phyloP scores from a whole-genome alignment of 768 basidiomycete species.

The Podaxis mareebaensis region DNA sequence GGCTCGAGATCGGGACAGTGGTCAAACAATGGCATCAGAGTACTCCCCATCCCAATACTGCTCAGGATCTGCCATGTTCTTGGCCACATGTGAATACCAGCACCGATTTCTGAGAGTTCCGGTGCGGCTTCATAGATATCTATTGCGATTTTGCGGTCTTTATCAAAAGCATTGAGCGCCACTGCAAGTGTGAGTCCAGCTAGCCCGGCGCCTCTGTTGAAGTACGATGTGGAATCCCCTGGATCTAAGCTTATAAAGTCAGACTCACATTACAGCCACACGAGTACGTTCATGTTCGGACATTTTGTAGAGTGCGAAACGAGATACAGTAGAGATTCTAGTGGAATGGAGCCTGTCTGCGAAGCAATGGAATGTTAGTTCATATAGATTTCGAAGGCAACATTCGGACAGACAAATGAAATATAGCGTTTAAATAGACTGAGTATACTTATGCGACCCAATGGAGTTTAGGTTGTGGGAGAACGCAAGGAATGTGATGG shows the following conservation, averaged over 20 bases:
- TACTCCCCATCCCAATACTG: constrained; percentile 14
- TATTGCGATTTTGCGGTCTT: constrained; percentile 27
- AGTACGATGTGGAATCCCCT: constrained; percentile 35
- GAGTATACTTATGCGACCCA: neutral
- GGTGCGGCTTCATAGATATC: constrained; percentile 45
- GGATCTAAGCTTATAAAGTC: constrained; percentile 31
- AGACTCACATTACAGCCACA: neutral
- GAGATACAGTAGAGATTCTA: neutral
- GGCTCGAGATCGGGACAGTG: constrained; percentile 17
- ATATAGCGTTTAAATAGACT: neutral
- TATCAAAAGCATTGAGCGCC: constrained; percentile 27
- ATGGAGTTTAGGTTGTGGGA: neutral
- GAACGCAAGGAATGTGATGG: neutral
- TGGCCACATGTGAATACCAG: constrained; percentile 41
- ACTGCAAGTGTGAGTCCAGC: constrained; percentile 39
- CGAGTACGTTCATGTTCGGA: neutral
- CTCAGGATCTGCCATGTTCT: constrained; percentile 18
- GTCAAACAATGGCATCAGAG: constrained; percentile 17
- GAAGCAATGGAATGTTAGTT: neutral
- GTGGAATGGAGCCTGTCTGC: neutral
- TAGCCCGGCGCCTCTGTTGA: constrained; percentile 41
- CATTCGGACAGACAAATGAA: neutral
- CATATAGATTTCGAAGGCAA: neutral
- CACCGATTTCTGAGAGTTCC: constrained; percentile 41
- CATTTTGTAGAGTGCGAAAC: neutral